Percentiles rank a stretch among this genome's conserved stretches.
phyloP scores from a whole-genome alignment of 345 rosid species.

The Streptanthus diversifolius region DNA sequence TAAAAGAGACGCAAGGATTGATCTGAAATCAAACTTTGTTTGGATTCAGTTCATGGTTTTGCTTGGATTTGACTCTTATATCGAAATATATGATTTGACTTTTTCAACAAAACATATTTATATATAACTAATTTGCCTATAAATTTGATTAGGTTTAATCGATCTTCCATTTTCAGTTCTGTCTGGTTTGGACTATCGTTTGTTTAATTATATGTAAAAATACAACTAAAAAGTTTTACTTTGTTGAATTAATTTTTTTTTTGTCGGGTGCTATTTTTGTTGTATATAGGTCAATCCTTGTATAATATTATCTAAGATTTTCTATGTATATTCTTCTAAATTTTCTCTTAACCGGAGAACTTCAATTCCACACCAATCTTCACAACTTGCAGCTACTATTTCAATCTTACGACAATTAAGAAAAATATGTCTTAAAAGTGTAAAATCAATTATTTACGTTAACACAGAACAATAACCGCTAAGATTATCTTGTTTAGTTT shows the following conservation, averaged over 20 bases:
- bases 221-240: too few relatives aligned
- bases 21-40: background rate
- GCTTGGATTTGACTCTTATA: background rate
- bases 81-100: background rate
- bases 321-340: too few relatives aligned
- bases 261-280: background rate
- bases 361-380: background rate
- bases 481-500: background rate
- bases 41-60: background rate
- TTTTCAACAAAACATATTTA: background rate
- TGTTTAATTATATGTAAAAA: background rate
- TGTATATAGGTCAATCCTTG: background rate
- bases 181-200: background rate
- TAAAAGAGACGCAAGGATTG: background rate
- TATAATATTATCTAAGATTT: too few relatives aligned
- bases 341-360: background rate
- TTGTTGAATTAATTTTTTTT: background rate
- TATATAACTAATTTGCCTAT: background rate
- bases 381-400: background rate
- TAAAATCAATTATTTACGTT: background rate
- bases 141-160: background rate
- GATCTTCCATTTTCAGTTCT: background rate
- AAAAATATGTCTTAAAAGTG: background rate
- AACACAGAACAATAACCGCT: background rate
- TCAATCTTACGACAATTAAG: background rate